A percentile compares a stretch with the other conserved stretches of the same genome.
Conservation (phyloP, 805 yeast species). For the Candida maltosa region DNA sequence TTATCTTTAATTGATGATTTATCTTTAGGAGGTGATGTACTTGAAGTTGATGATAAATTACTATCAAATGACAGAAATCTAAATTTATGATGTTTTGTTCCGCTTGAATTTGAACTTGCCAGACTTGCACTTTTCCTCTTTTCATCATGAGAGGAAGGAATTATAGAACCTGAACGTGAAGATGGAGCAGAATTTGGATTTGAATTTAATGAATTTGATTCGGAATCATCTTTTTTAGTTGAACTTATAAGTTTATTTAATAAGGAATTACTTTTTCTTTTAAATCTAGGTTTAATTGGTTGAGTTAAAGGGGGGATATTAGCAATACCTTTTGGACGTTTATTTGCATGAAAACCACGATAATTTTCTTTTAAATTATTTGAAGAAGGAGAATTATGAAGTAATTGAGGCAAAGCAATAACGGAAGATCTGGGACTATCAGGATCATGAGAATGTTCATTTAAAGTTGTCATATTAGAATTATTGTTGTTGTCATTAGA, state of each 20-base stretch:
- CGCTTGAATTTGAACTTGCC: slow-evolving; percentile 14
- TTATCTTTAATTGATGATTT: background rate
- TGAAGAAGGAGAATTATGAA: no score
- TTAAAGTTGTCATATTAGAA: no score
- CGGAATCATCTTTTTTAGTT: slow-evolving; percentile 28
- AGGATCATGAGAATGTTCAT: slow-evolving; percentile 6
- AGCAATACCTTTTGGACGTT: slow-evolving; percentile 21
- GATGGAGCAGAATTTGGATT: slow-evolving; percentile 3
- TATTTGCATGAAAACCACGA: slow-evolving; percentile 39
- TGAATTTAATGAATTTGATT: slow-evolving; percentile 2
- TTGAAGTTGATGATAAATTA: slow-evolving; percentile 2
- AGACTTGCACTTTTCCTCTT: slow-evolving; percentile 15
- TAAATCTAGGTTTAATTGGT: slow-evolving; percentile 48
- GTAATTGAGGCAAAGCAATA: slow-evolving; percentile 11
- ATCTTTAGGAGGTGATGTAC: background rate
- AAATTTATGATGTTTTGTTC: slow-evolving; percentile 26
- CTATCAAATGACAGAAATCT: slow-evolving; percentile 28
- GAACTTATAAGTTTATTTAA: slow-evolving; percentile 39
- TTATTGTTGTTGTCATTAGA: slow-evolving; percentile 2
- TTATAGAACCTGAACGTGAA: slow-evolving; percentile 3
- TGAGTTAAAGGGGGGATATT: slow-evolving; percentile 45
- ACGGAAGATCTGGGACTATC: slow-evolving; percentile 22
- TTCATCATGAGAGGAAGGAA: slow-evolving; percentile 2
- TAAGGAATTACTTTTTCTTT: slow-evolving; percentile 33
- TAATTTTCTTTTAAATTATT: slow-evolving; percentile 21